These are phyloP conservation scores for Dioscorea dumetorum DNA, from an alignment of 106 monocot species.

Conservation along the genomic window DNA sequence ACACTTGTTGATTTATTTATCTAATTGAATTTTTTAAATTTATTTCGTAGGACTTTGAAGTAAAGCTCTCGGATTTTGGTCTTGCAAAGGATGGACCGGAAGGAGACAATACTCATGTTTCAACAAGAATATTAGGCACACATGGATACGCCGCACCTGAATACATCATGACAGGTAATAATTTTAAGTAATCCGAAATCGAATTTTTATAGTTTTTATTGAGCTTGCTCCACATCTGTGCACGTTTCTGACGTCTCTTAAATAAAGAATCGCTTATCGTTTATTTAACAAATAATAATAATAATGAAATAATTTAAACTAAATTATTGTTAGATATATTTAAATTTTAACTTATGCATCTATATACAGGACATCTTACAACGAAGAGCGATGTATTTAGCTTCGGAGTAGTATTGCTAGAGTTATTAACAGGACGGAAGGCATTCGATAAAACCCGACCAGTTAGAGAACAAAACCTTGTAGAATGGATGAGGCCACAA, in stretches of 20 bases:
- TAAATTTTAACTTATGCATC: too few relatives aligned
- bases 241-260: too few relatives aligned
- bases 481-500: conserved; percentile 45
- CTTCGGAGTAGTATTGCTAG: conserved; percentile 63
- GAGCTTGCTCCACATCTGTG: too few relatives aligned
- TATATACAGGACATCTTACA: conserved; percentile 40
- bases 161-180: conserved; percentile 46
- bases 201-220: too few relatives aligned
- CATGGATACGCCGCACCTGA: conserved; percentile 44
- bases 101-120: conserved; percentile 36
- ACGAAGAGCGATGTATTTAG: conserved; percentile 67
- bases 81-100: conserved; percentile 48
- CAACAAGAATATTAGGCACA: conserved; percentile 50
- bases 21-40: neutral
- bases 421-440: conserved; percentile 44
- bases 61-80: conserved; percentile 54
- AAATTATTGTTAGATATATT: too few relatives aligned
- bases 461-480: conserved; percentile 42
- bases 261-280: too few relatives aligned
- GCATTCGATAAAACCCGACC: conserved; percentile 39
- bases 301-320: too few relatives aligned
- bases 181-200: too few relatives aligned
- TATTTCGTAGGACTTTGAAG: conserved; percentile 31
- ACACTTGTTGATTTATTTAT: neutral
- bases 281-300: too few relatives aligned